Evolutionary conservation across 768 basidiomycete genomes (phyloP).

Genomic region (Phlebiopsis gigantea): DNA sequence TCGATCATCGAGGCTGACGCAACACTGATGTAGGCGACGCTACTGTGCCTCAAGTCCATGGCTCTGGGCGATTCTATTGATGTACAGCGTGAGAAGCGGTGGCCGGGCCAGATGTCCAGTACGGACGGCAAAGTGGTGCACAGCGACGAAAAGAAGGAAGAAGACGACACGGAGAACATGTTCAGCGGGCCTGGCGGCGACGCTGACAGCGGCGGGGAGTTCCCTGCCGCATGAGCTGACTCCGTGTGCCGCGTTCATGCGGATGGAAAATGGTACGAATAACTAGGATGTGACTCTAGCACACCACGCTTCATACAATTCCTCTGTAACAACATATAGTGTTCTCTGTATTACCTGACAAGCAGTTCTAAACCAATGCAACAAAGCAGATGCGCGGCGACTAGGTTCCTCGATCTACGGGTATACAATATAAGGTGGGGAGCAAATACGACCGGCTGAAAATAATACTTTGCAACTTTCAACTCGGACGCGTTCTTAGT

Average conservation of each 20-base stretch:
- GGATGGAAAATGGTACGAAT: not conserved
- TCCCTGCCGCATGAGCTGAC: not conserved
- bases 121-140: conserved; percentile 44
- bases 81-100: conserved; percentile 69
- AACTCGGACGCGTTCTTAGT: too few species aligned
- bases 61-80: conserved; percentile 70
- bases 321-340: not conserved
- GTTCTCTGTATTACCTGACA: not conserved
- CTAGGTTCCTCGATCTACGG: not conserved
- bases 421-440: not conserved
- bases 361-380: not conserved
- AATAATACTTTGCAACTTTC: not conserved
- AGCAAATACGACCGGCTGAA: not conserved
- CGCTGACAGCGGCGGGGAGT: not conserved
- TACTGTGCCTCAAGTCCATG: conserved; percentile 64
- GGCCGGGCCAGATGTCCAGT: conserved; percentile 55
- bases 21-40: conserved; percentile 50
- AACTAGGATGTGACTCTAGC: not conserved
- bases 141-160: conserved; percentile 50
- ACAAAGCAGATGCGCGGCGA: not conserved
- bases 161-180: conserved; percentile 31
- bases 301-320: not conserved
- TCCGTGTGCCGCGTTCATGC: not conserved
- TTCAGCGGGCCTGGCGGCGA: conserved; percentile 8
- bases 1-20: not conserved